Conservation (phyloP, 805 yeast genomes). For the Torulaspora microellipsoides region DNA sequence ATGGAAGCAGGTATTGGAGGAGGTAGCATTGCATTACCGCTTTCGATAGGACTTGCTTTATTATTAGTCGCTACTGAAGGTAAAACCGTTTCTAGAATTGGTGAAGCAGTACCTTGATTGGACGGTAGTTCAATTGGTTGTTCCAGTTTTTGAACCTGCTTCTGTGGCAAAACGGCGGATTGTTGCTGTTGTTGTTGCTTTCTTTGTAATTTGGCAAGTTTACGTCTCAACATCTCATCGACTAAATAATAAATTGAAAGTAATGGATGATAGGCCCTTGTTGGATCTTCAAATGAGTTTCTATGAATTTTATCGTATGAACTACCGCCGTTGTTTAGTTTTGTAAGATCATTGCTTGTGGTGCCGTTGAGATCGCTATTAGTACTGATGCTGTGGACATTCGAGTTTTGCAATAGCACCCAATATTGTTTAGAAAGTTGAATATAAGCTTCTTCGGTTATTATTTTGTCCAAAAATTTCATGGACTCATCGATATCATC, state of each 20-base stretch:
- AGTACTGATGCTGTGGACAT: conserved; percentile 12
- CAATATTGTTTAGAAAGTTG: conserved; percentile 29
- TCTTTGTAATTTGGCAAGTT: conserved; percentile 46
- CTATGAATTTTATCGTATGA: conserved; percentile 5
- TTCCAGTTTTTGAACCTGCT: conserved; percentile 12
- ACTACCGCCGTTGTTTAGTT: not conserved
- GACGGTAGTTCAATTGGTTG: conserved; percentile 7
- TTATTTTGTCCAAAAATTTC: conserved; percentile 50
- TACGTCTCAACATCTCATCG: conserved; percentile 74
- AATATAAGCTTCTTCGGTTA: conserved; percentile 60
- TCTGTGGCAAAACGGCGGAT: conserved; percentile 11
- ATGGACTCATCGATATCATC: conserved; percentile 51
- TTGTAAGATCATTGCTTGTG: conserved; percentile 5
- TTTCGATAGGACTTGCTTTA: not conserved
- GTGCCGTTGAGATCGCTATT: conserved; percentile 11
- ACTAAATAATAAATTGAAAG: conserved; percentile 83
- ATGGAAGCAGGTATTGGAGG: conserved; percentile 4
- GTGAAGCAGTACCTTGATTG: conserved; percentile 3
- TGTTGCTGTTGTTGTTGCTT: conserved; percentile 24
- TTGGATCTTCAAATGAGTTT: conserved; percentile 55
- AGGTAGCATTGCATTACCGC: not conserved
- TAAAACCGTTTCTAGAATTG: conserved; percentile 2
- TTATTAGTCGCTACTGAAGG: conserved; percentile 2
- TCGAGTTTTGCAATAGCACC: conserved; percentile 16
- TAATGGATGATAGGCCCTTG: conserved; percentile 82